Base-by-base conservation (phyloP, 2,329 filamentous ascomycete genomes). In the Aspergillus latus region DNA sequence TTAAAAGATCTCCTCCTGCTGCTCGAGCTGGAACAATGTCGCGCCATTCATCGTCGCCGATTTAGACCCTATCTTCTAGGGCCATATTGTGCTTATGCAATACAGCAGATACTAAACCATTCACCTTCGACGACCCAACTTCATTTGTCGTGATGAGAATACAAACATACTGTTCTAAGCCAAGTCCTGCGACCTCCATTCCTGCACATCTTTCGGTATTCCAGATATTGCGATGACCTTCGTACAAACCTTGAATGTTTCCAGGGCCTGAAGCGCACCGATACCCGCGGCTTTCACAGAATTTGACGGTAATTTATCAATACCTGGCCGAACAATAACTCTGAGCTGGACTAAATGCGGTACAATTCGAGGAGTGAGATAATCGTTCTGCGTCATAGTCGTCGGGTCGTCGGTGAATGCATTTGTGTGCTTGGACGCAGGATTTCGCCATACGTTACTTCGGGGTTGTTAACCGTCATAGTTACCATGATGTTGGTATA, bases 171-270 rank as follows among this genome's bases (percentile, higher is more conserved):
- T 55, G 39, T 39, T 21, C 34, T 30, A 74, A 39, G 0, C 68
- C 67, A 6, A 78, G 64, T n/a, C 68, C 60, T 10, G 62, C 46
- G 1, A 79, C 42, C 0, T 78, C 63, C 77, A 74, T 58, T 76
- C 68, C 52, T 82, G 79, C 1, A 77, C 73, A 63, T 81, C 79
- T 40, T 77, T 71, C 0, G 77, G 79, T 0, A 78, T 78, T 59
- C 81, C 78, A 0, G 78, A 80, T 1, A 81, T 69, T 15, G 81
- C 61, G 0, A 70, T 68, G 3, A 80, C 66, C 15, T 70, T 76
- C 59, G 77, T 76, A 0, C 66, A 59, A 0, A 30, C 9, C 49
- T 70, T 74, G 2, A 80, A 59, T 1, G 59, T 62, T 4, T 62
- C 34, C 0, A 81, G 62, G 1, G 81, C 60, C 0, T 64, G 51